Base-by-base conservation (phyloP, 352 stramenopile species). In the Globisporangium solare region DNA sequence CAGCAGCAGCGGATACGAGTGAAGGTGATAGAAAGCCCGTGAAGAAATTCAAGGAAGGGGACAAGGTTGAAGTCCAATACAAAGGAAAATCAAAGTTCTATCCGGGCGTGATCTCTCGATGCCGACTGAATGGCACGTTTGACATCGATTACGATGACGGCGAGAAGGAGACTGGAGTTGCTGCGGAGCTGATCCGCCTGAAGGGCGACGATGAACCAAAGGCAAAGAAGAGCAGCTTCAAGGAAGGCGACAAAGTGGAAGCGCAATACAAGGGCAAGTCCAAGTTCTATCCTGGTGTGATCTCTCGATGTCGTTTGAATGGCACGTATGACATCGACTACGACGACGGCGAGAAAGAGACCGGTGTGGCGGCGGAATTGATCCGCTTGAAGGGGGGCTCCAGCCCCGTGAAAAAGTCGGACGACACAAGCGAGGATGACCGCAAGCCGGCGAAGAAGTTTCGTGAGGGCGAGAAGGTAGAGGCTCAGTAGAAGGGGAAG, bases 291-390 rank as follows among this genome's bases (percentile, higher is more conserved):
- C 59, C 72, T 6, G 87, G 87, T 18, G 75, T 81, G 24, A 88
- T 96, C 48, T 66, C 66, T 0, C 61, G 66, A 39, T 81, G 60
- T 24, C 68, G 80, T 39, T 51, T 70, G 43, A 79, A 94, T 54
- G 81, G 79, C 46, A 93, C 80, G 13, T 94, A 82, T 56, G 75
- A 87, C 54, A 82, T 93, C 43, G 66, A 83, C 52, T 93, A 92
- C 60, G 77, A 94, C 40, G 84, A 96, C 47, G 83, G 85, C 18
- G 81, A 90, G 39, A 74, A 71, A 37, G 79, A 88, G 47, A 83
- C 58, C 22, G 57, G 70, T 61, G 70, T 88, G 18, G 58, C 61
- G n/a, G 55, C 58, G 41, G 60, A 76, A 40, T 50, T 83, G 22
- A 84, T 84, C 54, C 58, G 61, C 24, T 27, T 27, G 24, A 27